Evolutionary conservation across 805 yeast genomes (phyloP).

Genomic region (Kodamaea neixiangensis): DNA sequence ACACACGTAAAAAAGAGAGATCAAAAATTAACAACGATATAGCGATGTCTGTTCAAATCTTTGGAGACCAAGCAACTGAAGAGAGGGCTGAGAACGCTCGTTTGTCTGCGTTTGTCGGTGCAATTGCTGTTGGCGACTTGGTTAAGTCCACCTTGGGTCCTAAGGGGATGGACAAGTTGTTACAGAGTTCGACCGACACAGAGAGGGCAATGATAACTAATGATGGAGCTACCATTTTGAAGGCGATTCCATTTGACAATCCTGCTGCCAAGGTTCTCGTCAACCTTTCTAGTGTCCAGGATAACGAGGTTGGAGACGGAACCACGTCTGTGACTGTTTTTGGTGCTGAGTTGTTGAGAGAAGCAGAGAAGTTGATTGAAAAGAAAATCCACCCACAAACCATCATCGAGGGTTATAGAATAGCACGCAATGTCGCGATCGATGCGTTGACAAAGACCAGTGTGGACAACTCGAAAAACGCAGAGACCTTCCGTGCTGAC

Average conservation of each 20-base stretch:
- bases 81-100: conserved; percentile 99
- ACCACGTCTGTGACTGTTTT: conserved; percentile 94
- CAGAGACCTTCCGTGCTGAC: conserved; percentile 68
- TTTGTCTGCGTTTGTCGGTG: conserved; percentile 95
- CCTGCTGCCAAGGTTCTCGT: conserved; percentile 97
- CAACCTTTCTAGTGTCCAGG: conserved; percentile 94
- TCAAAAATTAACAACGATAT: conserved; percentile 1
- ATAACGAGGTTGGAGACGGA: conserved; percentile 98
- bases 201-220: conserved; percentile 83
- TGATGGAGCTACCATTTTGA: conserved; percentile 97
- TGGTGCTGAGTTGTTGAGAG: conserved; percentile 87
- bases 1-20: conserved; percentile 6
- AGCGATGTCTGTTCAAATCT: conserved; percentile 79
- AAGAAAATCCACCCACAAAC: conserved; percentile 97
- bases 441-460: conserved; percentile 76
- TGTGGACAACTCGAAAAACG: conserved; percentile 64
- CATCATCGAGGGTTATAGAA: conserved; percentile 91
- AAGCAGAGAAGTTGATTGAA: conserved; percentile 90
- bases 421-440: conserved; percentile 84
- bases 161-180: conserved; percentile 96
- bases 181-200: conserved; percentile 77
- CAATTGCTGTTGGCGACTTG: conserved; percentile 97
- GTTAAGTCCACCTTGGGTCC: conserved; percentile 96
- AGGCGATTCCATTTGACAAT: conserved; percentile 91
- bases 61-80: conserved; percentile 96